Conservation (phyloP, 306 rosid genomes). For the Purshia tridentata region DNA sequence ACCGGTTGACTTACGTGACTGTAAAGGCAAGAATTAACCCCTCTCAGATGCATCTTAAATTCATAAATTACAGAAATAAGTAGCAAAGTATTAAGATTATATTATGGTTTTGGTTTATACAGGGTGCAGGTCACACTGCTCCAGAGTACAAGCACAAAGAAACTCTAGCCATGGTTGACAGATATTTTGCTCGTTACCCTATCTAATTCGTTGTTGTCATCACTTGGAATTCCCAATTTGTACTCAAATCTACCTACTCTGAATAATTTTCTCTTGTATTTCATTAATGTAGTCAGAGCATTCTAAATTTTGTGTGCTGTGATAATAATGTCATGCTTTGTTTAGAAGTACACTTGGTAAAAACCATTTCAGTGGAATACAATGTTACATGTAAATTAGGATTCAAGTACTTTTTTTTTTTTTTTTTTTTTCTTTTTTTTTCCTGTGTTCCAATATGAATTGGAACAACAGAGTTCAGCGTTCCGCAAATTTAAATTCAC, state of each 20-base stretch:
- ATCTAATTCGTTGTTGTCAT: background rate
- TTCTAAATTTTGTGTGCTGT: background rate
- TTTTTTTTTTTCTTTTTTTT: no score
- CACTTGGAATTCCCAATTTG: background rate
- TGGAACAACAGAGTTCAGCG: no score
- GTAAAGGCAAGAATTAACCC: conserved; percentile 12
- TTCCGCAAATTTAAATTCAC: no score
- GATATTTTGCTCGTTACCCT: conserved; percentile 30
- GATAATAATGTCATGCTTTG: background rate
- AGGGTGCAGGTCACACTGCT: conserved; percentile 37
- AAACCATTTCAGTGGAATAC: no score
- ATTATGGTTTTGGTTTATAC: background rate
- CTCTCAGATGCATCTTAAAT: background rate
- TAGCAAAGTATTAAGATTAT: background rate
- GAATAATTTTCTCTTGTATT: background rate
- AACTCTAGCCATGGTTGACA: conserved; percentile 34
- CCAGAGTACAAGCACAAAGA: conserved; percentile 36
- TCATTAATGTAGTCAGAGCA: background rate
- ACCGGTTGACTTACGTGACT: conserved; percentile 29
- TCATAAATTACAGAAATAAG: background rate
- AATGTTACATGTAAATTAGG: no score
- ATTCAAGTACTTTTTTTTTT: no score
- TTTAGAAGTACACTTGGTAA: no score
- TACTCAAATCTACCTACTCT: no score
- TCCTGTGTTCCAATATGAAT: no score